phyloP scores from a whole-genome alignment of 805 yeast species.

The Monosporozyma siamensis region DNA sequence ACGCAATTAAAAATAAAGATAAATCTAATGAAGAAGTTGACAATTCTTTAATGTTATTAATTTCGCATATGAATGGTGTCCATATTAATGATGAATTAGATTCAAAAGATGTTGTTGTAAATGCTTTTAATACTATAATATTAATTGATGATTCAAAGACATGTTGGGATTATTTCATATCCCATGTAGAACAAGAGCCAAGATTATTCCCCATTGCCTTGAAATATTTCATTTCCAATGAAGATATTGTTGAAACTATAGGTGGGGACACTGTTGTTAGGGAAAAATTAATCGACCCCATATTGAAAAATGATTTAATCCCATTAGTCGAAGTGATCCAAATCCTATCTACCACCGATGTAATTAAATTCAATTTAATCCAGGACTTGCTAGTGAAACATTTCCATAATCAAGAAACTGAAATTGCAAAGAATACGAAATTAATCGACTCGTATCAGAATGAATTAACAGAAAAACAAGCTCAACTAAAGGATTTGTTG shows the following conservation, averaged over 20 bases:
- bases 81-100: constrained; percentile 27
- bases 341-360: constrained; percentile 50
- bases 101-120: constrained; percentile 20
- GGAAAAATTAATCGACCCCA: constrained; percentile 40
- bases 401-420: constrained; percentile 49
- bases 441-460: constrained; percentile 56
- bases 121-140: constrained; percentile 43
- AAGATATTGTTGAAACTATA: constrained; percentile 40
- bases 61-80: constrained; percentile 34
- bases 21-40: constrained; percentile 37
- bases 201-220: constrained; percentile 60
- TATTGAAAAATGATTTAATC: constrained; percentile 45
- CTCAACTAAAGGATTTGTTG: constrained; percentile 43
- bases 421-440: constrained; percentile 57
- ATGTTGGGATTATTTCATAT: constrained; percentile 48
- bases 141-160: constrained; percentile 46
- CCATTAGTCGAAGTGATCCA: constrained; percentile 74
- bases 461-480: constrained; percentile 51
- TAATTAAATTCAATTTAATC: constrained; percentile 62
- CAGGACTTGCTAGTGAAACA: constrained; percentile 57
- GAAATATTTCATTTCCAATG: constrained; percentile 49
- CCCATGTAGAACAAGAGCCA: constrained; percentile 48
- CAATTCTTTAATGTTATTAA: constrained; percentile 29
- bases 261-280: constrained; percentile 41
- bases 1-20: constrained; percentile 33